Conservation (phyloP, 192 early-diverging fungal genomes). For the Haplosporangium gracile region DNA sequence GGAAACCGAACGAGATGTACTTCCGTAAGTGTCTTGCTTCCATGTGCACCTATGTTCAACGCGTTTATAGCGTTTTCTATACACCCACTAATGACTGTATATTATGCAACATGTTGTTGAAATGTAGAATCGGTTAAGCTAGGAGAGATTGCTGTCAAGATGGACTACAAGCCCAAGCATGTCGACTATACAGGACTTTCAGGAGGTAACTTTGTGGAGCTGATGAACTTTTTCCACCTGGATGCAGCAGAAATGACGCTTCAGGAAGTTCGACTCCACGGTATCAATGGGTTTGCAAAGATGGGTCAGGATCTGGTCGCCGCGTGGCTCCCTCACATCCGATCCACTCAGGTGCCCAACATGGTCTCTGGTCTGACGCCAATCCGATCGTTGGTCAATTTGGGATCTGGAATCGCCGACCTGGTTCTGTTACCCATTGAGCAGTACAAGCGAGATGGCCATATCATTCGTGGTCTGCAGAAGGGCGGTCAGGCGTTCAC, state of each 20-base stretch:
- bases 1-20: constrained; percentile 56
- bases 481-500: constrained; percentile 92
- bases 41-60: background rate
- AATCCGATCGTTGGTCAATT: constrained; percentile 89
- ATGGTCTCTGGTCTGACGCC: constrained; percentile 92
- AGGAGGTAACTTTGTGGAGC: constrained; percentile 81
- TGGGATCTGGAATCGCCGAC: constrained; percentile 93
- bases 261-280: constrained; percentile 78
- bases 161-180: constrained; percentile 98
- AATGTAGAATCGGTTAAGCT: constrained; percentile 74
- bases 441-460: constrained; percentile 94
- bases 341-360: constrained; percentile 90
- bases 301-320: constrained; percentile 74
- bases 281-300: constrained; percentile 78
- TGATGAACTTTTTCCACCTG: constrained; percentile 94
- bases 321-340: constrained; percentile 94
- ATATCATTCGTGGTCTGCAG: constrained; percentile 88
- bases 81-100: background rate
- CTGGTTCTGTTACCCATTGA: constrained; percentile 92
- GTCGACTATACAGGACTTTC: constrained; percentile 80
- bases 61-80: too few species aligned
- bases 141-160: constrained; percentile 81
- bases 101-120: background rate
- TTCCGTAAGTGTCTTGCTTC: constrained; percentile 63
- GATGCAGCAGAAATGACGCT: constrained; percentile 94